Base-by-base conservation (phyloP, 495 filamentous ascomycete genomes). In the Penicillium goetzii region DNA sequence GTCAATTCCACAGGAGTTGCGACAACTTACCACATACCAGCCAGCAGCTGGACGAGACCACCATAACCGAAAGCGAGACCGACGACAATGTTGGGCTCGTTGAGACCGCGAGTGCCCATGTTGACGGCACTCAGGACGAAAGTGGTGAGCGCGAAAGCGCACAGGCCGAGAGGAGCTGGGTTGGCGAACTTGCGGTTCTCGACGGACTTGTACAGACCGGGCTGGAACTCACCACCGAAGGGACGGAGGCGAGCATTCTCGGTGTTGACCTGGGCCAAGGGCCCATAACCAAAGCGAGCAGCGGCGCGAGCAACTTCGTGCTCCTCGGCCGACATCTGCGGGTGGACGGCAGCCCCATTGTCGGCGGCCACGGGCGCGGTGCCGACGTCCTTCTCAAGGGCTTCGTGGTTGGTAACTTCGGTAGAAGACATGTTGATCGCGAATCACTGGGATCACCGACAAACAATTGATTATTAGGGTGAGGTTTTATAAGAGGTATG, bases 201-300 rank as follows among this genome's bases (percentile, higher is more conserved):
- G 71, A 88, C 87, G 34, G 88, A 77, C 76, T 84, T 87, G 84
- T 92, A 97, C 53, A 92, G 86, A 87, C 92, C 95, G 56, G 94
- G 94, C 79, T 98, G 94, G 83, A 97, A 93, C 68, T 95, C 92
- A 85, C 93, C 93, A 75, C 94, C 94, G 75, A 96, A 97, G 76
- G 94, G 90, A 28, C 89, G 90, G 36, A 92, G 80, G 41, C 81
- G 78, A 25, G 84, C 84, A 60, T 87, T 84, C 61, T 76, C 76
- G 51, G 86, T 83, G 80, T 90, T 89, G 72, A 85, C 78, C 67
- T 90, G 86, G 43, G 86, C 86, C 63, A 94, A 85, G 30, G 92
- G 92, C 69, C 83, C 83, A 64, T 85, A 85, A 23, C 83, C 82
- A 66, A 84, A 84, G 61, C 80, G 79, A 41, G 80, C 79, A 58